Conservation (phyloP, 2,329 filamentous ascomycete genomes). For the Colletotrichum tropicale region DNA sequence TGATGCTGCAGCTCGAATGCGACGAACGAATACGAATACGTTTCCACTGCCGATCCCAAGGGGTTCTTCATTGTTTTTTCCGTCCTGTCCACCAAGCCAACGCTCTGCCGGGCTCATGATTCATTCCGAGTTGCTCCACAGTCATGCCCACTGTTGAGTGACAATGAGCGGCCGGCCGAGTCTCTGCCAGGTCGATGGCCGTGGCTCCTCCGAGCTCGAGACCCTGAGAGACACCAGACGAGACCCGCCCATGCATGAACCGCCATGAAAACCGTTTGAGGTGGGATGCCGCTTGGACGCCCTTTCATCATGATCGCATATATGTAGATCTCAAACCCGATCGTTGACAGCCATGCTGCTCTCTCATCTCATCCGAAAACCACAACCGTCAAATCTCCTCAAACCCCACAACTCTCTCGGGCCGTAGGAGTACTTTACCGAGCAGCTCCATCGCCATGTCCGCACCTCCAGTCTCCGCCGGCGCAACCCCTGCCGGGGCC, state of each 20-base stretch:
- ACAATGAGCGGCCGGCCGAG: neutral
- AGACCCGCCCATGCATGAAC: neutral
- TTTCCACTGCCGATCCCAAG: neutral
- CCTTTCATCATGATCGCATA: neutral
- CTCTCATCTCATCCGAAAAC: neutral
- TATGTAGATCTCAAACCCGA: neutral
- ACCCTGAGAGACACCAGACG: neutral
- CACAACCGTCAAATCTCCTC: neutral
- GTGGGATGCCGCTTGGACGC: neutral
- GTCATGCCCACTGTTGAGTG: neutral
- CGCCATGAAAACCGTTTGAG: neutral
- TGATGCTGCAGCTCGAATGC: neutral
- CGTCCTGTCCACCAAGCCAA: neutral
- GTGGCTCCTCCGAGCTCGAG: neutral
- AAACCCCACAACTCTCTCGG: neutral
- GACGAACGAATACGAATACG: conserved; percentile 10
- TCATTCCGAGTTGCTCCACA: neutral
- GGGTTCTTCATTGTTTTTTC: neutral
- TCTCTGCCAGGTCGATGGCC: neutral
- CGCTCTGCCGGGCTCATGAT: neutral
- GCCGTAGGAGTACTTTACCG: neutral
- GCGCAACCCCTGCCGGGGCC: neutral
- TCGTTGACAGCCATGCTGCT: neutral
- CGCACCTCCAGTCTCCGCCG: neutral
- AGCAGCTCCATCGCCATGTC: neutral